phyloP scores from a whole-genome alignment of 768 basidiomycete species.

The Phlegmacium glaucopus region DNA sequence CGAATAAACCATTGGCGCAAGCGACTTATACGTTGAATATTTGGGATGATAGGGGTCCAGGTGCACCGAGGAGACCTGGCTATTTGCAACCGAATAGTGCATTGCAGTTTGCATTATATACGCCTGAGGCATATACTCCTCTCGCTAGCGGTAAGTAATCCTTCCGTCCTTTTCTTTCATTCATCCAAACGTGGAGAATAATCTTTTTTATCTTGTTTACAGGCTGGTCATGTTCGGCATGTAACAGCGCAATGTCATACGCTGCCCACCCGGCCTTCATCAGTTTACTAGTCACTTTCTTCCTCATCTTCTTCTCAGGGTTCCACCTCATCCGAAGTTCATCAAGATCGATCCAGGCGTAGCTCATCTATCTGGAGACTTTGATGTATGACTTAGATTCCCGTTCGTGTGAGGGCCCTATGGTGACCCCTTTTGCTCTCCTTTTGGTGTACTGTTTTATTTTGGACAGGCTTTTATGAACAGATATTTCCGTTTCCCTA shows the following conservation, averaged over 20 bases:
- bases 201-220: slow-evolving; percentile 1
- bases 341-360: too few relatives aligned
- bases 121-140: slow-evolving; percentile 68
- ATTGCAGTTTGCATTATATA: slow-evolving; percentile 81
- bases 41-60: slow-evolving; percentile 76
- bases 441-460: too few relatives aligned
- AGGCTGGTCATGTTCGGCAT: slow-evolving; percentile 59
- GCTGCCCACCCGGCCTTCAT: slow-evolving; percentile 52
- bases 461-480: too few relatives aligned
- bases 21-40: slow-evolving; percentile 78
- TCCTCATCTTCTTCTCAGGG: slow-evolving; percentile 68
- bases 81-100: slow-evolving; percentile 65
- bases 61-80: slow-evolving; percentile 56
- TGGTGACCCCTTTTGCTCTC: too few relatives aligned
- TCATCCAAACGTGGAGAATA: background rate
- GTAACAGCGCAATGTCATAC: slow-evolving; percentile 38
- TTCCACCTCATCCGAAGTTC: slow-evolving; percentile 46
- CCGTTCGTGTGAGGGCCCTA: too few relatives aligned
- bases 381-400: too few relatives aligned
- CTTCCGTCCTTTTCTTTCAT: background rate
- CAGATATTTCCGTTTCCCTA: too few relatives aligned
- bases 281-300: slow-evolving; percentile 50
- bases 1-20: slow-evolving; percentile 67
- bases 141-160: slow-evolving; percentile 34
- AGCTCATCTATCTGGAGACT: too few relatives aligned